Evolutionary conservation across 2,329 filamentous ascomycete species (phyloP).

Genomic region (Ceratocystiopsis brevicomis): DNA sequence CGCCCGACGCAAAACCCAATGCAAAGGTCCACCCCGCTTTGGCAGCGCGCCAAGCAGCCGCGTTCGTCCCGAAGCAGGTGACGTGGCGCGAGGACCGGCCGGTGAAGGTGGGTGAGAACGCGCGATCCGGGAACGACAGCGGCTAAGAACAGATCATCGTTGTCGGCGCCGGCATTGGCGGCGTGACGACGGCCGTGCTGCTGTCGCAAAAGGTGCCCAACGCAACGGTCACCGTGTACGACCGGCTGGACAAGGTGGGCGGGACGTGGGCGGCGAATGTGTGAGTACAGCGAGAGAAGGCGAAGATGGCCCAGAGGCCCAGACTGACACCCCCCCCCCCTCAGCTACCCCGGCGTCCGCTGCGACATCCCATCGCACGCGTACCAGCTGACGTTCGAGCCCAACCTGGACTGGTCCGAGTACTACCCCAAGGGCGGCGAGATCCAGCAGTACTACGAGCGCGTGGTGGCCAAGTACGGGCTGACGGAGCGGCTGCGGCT

Average conservation of each 20-base stretch:
- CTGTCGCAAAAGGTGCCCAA: not conserved
- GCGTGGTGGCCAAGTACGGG: slow-evolving; percentile 3
- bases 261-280: slow-evolving; percentile 4
- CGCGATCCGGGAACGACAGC: not conserved
- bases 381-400: slow-evolving; percentile 8
- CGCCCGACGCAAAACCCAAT: not conserved
- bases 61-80: not conserved
- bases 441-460: slow-evolving; percentile 9
- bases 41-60: not conserved
- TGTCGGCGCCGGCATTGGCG: not conserved
- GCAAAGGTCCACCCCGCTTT: not conserved
- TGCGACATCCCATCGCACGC: slow-evolving; percentile 8
- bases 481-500: slow-evolving; percentile 1
- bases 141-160: not conserved
- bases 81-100: not conserved
- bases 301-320: not conserved
- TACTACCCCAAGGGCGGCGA: slow-evolving; percentile 8
- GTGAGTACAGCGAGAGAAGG: not conserved
- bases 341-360: slow-evolving; percentile 7
- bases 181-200: not conserved
- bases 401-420: slow-evolving; percentile 8
- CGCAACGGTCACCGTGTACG: not conserved
- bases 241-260: not conserved
- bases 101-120: not conserved
- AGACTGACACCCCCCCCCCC: not conserved